Percentiles rank a stretch among this genome's conserved stretches.
Evolutionary conservation across 2,329 filamentous ascomycete genomes (phyloP).

Genomic region (Fonsecaea multimorphosa): DNA sequence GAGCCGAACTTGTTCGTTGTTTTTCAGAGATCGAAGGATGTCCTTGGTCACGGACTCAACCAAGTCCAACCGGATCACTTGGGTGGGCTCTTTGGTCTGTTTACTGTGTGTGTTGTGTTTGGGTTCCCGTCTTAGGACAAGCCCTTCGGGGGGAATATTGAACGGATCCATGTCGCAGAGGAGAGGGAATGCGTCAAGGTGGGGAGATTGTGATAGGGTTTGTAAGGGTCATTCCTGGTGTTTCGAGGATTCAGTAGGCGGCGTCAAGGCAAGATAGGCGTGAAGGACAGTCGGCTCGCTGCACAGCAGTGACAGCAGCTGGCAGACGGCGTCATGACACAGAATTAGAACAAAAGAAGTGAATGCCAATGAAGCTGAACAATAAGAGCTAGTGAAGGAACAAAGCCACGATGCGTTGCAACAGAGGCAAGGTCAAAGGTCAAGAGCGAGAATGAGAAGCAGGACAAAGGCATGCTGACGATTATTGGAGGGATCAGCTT

Average conservation of each 20-base stretch:
- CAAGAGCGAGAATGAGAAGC: conserved; percentile 28
- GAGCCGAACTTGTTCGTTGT: conserved; percentile 52
- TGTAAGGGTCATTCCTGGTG: conserved; percentile 18
- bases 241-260: conserved; percentile 3
- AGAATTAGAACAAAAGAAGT: conserved; percentile 21
- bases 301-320: conserved; percentile 34
- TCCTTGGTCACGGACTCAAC: conserved; percentile 54
- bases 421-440: conserved; percentile 26
- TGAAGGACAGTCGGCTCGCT: conserved; percentile 27
- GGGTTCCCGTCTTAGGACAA: conserved; percentile 23
- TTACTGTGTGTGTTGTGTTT: conserved; percentile 19
- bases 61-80: conserved; percentile 56
- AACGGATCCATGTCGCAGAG: conserved; percentile 33
- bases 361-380: conserved; percentile 22
- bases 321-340: conserved; percentile 32
- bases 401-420: conserved; percentile 16
- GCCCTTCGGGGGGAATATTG: conserved; percentile 33
- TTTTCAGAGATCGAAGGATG: conserved; percentile 51
- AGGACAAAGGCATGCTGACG: conserved; percentile 31
- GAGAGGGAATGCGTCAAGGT: conserved; percentile 8
- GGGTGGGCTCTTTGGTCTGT: conserved; percentile 43
- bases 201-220: conserved; percentile 13
- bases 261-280: conserved; percentile 24
- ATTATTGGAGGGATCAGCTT: conserved; percentile 37
- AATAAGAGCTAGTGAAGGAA: conserved; percentile 19